Conservation (phyloP, 345 rosid species). For the Clausena lansium region DNA sequence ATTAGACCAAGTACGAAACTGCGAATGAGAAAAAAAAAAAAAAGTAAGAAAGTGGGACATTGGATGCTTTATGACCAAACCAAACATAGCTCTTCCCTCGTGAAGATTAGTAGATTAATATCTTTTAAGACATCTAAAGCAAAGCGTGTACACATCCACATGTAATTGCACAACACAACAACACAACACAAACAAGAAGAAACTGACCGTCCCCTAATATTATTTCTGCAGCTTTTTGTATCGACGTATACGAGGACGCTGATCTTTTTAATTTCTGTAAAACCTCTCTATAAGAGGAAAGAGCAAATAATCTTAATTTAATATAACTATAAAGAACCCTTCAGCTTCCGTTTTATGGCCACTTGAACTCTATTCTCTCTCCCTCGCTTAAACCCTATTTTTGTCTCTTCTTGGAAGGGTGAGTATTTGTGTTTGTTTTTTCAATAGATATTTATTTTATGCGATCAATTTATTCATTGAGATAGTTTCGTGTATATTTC, state of each 20-base stretch:
- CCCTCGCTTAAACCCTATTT: neutral
- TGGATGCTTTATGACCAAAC: conserved; percentile 9
- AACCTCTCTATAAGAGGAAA: neutral
- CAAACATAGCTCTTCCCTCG: neutral
- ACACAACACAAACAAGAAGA: neutral
- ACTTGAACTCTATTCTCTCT: conserved; percentile 6
- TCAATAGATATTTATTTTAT: neutral
- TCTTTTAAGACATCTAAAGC: neutral
- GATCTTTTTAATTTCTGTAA: neutral
- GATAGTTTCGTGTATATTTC: neutral
- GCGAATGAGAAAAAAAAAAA: too few species aligned
- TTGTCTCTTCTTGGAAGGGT: conserved; percentile 4
- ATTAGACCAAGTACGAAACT: neutral
- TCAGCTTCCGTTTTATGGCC: conserved; percentile 16
- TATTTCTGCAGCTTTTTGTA: neutral
- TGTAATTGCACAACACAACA: neutral
- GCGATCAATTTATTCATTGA: neutral
- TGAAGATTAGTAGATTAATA: neutral
- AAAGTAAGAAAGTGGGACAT: neutral
- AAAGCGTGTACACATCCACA: neutral
- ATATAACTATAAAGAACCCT: neutral
- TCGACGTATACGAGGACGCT: conserved; percentile 22
- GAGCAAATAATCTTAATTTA: neutral
- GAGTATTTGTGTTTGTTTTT: conserved; percentile 4
- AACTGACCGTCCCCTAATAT: conserved; percentile 20